Conservation (phyloP, 2,329 filamentous ascomycete species). For the Aspergillus flavus region DNA sequence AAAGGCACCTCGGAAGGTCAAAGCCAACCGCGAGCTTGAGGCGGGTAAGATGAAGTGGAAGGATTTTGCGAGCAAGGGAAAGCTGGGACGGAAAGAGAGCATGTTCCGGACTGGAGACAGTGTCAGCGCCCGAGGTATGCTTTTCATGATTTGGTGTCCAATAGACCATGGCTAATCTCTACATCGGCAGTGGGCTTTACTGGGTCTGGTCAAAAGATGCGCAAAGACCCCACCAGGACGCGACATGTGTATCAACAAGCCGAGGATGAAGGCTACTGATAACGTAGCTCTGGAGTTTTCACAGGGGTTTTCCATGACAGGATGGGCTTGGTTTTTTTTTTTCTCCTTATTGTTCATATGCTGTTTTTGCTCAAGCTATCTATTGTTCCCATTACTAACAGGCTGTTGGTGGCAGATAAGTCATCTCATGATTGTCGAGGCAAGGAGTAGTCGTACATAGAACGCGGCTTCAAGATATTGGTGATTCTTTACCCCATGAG, state of each 20-base stretch:
- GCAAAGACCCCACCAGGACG: slow-evolving; percentile 80
- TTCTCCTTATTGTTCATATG: slow-evolving; percentile 18
- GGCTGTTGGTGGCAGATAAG: slow-evolving; percentile 28
- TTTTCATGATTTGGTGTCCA: slow-evolving; percentile 8
- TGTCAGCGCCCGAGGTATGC: slow-evolving; percentile 77
- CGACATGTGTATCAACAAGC: slow-evolving; percentile 82
- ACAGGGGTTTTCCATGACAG: slow-evolving; percentile 14
- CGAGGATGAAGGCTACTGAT: slow-evolving; percentile 63
- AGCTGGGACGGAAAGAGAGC: slow-evolving; percentile 80
- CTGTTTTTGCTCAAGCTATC: slow-evolving; percentile 13
- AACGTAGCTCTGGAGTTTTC: slow-evolving; percentile 10
- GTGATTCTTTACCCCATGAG: slow-evolving; percentile 17
- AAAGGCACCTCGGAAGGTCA: slow-evolving; percentile 75
- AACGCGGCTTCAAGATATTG: slow-evolving; percentile 15
- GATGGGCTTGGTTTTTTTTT: slow-evolving; percentile 5
- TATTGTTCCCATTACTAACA: slow-evolving; percentile 32
- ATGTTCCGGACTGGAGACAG: slow-evolving; percentile 95
- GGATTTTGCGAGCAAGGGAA: slow-evolving; percentile 78
- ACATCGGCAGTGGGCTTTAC: slow-evolving; percentile 79
- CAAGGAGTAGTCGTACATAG: slow-evolving; percentile 23
- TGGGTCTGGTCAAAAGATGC: slow-evolving; percentile 92
- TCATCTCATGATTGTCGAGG: slow-evolving; percentile 22
- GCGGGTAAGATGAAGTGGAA: slow-evolving; percentile 93
- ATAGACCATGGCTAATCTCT: slow-evolving; percentile 27
- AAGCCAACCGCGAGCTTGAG: slow-evolving; percentile 90